A percentile compares a stretch with the other conserved stretches of the same genome.
Conservation (phyloP, 2,329 filamentous ascomycete species). For the Sordariomycetes sp. region DNA sequence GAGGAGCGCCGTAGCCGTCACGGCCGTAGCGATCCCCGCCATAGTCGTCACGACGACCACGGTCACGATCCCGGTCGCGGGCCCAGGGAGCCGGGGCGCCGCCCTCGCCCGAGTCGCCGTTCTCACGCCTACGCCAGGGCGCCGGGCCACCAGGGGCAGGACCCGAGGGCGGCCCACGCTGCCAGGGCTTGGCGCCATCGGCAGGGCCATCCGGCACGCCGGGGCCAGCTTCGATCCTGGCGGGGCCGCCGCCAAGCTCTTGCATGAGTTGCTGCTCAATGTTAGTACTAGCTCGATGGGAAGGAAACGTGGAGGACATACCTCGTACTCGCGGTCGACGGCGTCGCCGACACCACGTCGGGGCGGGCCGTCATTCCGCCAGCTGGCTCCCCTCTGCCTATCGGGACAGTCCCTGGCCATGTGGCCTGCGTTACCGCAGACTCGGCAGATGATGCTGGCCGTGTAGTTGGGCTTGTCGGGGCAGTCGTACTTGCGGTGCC, state of each 20-base stretch:
- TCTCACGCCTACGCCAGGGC: conserved; percentile 53
- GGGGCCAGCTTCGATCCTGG: conserved; percentile 78
- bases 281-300: conserved; percentile 23
- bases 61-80: conserved; percentile 21
- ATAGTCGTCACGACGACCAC: conserved; percentile 19
- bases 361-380: conserved; percentile 63
- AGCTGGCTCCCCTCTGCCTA: conserved; percentile 77
- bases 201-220: conserved; percentile 36
- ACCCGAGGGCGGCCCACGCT: conserved; percentile 74
- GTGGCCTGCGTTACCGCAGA: conserved; percentile 94
- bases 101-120: conserved; percentile 36
- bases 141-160: conserved; percentile 73
- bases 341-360: conserved; percentile 55
- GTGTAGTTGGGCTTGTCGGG: conserved; percentile 96
- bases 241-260: conserved; percentile 74
- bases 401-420: conserved; percentile 98
- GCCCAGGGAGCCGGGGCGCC: conserved; percentile 43
- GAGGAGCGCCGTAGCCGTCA: conserved; percentile 6
- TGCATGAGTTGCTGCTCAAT: conserved; percentile 79
- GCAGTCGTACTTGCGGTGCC: conserved; percentile 97
- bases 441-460: conserved; percentile 97
- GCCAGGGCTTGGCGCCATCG: conserved; percentile 66
- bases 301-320: conserved; percentile 26
- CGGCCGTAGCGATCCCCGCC: conserved; percentile 21
- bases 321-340: conserved; percentile 90